These are phyloP conservation scores for Coprinopsis marcescibilis DNA, from an alignment of 768 basidiomycete species.

Conservation along the genomic window DNA sequence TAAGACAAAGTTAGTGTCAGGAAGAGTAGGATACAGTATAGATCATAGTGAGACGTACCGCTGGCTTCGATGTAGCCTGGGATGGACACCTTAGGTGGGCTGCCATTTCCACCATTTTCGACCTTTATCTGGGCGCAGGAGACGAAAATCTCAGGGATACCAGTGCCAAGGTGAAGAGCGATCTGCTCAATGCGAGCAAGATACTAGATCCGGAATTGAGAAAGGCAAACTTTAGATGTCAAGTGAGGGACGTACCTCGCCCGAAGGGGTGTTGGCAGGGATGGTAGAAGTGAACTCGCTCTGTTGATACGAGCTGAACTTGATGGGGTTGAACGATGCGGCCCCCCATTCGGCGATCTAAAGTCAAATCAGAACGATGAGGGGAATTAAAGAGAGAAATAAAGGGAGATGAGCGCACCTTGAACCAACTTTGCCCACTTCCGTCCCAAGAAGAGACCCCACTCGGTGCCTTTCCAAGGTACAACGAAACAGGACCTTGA, in stretches of 20 bases:
- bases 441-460: constrained; percentile 29
- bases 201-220: constrained; percentile 23
- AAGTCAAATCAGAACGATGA: neutral
- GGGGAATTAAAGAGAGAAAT: neutral
- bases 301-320: constrained; percentile 25
- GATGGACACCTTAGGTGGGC: constrained; percentile 40
- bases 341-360: constrained; percentile 38
- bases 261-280: constrained; percentile 35
- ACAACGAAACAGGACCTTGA: constrained; percentile 22
- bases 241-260: constrained; percentile 25
- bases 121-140: constrained; percentile 44
- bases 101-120: constrained; percentile 37
- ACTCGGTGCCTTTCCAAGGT: constrained; percentile 32
- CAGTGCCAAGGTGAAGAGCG: constrained; percentile 37
- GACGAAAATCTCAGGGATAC: constrained; percentile 42
- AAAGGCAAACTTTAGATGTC: neutral
- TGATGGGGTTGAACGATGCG: constrained; percentile 30
- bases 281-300: constrained; percentile 35
- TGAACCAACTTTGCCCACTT: constrained; percentile 33
- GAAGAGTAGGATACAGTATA: neutral
- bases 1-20: neutral
- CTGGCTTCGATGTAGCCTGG: constrained; percentile 40
- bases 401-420: constrained; percentile 18
- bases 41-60: constrained; percentile 17
- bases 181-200: constrained; percentile 42